phyloP scores from a whole-genome alignment of 495 filamentous ascomycete species.

The Evansstolkia leycettana region DNA sequence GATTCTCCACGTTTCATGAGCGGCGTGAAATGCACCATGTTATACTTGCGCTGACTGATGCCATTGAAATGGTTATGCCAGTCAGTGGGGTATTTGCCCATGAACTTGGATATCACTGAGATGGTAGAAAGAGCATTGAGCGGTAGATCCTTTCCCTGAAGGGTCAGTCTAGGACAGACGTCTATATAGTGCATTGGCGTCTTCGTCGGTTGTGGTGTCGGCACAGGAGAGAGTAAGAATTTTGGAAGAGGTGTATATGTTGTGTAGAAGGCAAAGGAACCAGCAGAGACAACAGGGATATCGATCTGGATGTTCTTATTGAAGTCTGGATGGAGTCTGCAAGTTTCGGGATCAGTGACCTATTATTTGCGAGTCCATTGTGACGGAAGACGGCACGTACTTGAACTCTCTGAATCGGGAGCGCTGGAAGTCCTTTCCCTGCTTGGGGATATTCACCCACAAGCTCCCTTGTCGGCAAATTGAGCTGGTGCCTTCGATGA shows the following conservation, averaged over 20 bases:
- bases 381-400: conserved; percentile 30
- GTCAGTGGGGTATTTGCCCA: conserved; percentile 78
- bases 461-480: conserved; percentile 88
- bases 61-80: conserved; percentile 85
- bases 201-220: conserved; percentile 42
- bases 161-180: conserved; percentile 69
- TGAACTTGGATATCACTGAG: conserved; percentile 95
- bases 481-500: conserved; percentile 90
- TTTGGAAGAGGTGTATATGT: conserved; percentile 80
- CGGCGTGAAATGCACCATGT: conserved; percentile 98
- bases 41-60: conserved; percentile 82
- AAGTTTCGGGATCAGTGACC: conserved; percentile 12
- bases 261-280: conserved; percentile 91
- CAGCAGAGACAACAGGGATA: conserved; percentile 69
- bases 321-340: conserved; percentile 81
- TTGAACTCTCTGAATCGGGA: conserved; percentile 73
- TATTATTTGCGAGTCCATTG: conserved; percentile 2
- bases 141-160: conserved; percentile 58
- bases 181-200: conserved; percentile 83
- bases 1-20: conserved; percentile 78
- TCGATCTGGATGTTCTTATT: conserved; percentile 83
- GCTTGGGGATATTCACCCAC: conserved; percentile 87
- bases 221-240: conserved; percentile 46
- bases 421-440: conserved; percentile 60
- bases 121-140: conserved; percentile 81